These are phyloP conservation scores for Usnea hakonensis DNA, from an alignment of 495 filamentous ascomycete species.

Conservation along the genomic window DNA sequence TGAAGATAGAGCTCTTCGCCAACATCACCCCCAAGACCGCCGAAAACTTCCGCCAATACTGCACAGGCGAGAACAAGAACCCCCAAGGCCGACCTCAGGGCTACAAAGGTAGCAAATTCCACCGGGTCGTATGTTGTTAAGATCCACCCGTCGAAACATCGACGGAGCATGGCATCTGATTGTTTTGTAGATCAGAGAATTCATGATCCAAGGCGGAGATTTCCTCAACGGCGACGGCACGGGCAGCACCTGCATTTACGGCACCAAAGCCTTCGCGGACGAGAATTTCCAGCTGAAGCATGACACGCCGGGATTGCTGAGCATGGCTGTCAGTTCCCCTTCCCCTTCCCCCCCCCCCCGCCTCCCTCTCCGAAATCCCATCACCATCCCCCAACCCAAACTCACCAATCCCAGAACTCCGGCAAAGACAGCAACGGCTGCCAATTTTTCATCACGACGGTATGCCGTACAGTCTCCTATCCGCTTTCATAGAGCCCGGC, in stretches of 20 bases:
- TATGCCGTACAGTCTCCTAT: neutral
- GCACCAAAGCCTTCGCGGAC: slow-evolving; percentile 73
- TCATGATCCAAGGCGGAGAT: slow-evolving; percentile 97
- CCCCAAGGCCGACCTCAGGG: slow-evolving; percentile 73
- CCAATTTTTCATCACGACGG: slow-evolving; percentile 95
- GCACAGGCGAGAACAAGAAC: slow-evolving; percentile 88
- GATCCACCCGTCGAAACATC: too few species aligned
- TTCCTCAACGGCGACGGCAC: slow-evolving; percentile 93
- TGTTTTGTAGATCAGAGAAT: slow-evolving; percentile 75
- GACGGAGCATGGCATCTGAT: neutral
- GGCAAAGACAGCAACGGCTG: slow-evolving; percentile 91
- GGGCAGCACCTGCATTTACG: slow-evolving; percentile 81
- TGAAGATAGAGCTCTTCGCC: slow-evolving; percentile 91
- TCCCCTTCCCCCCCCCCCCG: neutral
- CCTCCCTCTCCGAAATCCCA: neutral
- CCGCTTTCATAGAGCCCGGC: neutral
- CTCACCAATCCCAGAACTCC: slow-evolving; percentile 55
- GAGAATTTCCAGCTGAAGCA: slow-evolving; percentile 83
- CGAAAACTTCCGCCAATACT: slow-evolving; percentile 96
- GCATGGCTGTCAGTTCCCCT: slow-evolving; percentile 73
- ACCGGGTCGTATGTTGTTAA: slow-evolving; percentile 82
- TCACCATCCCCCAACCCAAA: neutral
- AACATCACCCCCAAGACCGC: slow-evolving; percentile 78
- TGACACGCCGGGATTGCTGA: slow-evolving; percentile 68
- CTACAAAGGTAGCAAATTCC: slow-evolving; percentile 91